Conservation (phyloP, 73 alveolate species). For the Halteria grandinella region DNA sequence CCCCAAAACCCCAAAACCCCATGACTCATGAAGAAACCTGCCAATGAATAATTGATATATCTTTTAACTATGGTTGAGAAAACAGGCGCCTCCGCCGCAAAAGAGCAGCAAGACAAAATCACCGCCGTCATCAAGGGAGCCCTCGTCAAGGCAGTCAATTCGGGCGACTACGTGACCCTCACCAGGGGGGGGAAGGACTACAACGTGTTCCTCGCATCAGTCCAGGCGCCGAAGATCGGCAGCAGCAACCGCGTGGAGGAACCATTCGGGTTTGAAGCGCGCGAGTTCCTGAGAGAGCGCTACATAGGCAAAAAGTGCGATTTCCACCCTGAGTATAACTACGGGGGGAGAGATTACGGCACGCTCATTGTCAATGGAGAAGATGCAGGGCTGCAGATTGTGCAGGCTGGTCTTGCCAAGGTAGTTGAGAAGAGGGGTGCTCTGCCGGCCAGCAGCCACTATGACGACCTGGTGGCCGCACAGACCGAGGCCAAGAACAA, state of each 20-base stretch:
- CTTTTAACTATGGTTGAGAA: too few species aligned
- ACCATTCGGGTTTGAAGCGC: constrained; percentile 95
- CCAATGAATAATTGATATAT: too few species aligned
- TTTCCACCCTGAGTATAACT: constrained; percentile 65
- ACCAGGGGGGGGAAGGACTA: constrained; percentile 43
- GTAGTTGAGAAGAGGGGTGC: constrained; percentile 63
- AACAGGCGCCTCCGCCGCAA: too few species aligned
- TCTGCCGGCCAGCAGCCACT: constrained; percentile 10
- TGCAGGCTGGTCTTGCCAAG: constrained; percentile 65
- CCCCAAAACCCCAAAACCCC: too few species aligned
- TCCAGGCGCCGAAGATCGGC: constrained; percentile 88
- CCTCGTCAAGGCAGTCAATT: constrained; percentile 43
- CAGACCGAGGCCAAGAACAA: constrained; percentile 59
- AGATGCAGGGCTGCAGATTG: constrained; percentile 52
- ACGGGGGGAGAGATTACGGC: constrained; percentile 62
- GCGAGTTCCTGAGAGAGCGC: constrained; percentile 84
- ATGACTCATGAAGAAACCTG: too few species aligned
- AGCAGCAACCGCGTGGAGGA: constrained; percentile 77
- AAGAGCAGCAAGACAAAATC: too few species aligned
- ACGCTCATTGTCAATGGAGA: constrained; percentile 56
- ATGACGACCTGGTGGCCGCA: constrained; percentile 50
- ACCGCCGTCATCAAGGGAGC: too few species aligned
- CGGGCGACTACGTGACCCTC: constrained; percentile 61
- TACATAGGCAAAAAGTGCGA: constrained; percentile 84
- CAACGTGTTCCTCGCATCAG: constrained; percentile 75